Conservation (phyloP, 1,284 basidiomycete species). For the Irpex sp. region DNA sequence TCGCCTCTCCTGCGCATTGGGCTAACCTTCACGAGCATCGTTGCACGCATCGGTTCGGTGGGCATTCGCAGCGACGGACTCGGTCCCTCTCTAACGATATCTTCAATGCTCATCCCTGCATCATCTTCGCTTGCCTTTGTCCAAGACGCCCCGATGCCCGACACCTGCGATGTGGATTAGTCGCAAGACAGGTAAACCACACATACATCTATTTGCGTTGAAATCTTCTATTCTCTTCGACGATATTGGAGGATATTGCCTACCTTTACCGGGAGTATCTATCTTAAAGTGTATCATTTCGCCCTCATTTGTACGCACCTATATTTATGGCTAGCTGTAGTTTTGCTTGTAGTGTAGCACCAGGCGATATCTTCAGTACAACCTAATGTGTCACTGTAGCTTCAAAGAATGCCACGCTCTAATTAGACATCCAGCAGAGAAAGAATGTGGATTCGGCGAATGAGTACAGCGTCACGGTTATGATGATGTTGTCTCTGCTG, state of each 20-base stretch:
- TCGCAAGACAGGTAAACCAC: background rate
- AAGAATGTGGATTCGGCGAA: background rate
- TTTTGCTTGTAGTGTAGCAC: background rate
- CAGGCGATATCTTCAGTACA: background rate
- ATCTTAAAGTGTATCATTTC: background rate
- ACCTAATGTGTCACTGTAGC: background rate
- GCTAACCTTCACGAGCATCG: background rate
- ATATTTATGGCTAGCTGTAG: too few species aligned
- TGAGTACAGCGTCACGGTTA: background rate
- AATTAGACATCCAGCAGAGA: background rate
- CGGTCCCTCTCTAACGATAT: background rate
- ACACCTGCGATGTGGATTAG: background rate
- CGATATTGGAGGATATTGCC: background rate
- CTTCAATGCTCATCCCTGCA: background rate
- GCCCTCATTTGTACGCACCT: too few species aligned
- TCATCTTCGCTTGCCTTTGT: background rate
- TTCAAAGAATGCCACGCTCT: background rate
- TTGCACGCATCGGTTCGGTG: background rate
- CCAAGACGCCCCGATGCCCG: background rate
- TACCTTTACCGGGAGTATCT: background rate
- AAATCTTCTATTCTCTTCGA: background rate
- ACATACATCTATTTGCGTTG: background rate
- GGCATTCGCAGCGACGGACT: background rate
- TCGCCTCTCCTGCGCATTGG: background rate
- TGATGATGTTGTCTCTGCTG: constrained; percentile 30